Percentiles rank a stretch among this genome's conserved stretches.
Evolutionary conservation across 805 yeast genomes (phyloP).

Genomic region (Zygoascus tannicola): DNA sequence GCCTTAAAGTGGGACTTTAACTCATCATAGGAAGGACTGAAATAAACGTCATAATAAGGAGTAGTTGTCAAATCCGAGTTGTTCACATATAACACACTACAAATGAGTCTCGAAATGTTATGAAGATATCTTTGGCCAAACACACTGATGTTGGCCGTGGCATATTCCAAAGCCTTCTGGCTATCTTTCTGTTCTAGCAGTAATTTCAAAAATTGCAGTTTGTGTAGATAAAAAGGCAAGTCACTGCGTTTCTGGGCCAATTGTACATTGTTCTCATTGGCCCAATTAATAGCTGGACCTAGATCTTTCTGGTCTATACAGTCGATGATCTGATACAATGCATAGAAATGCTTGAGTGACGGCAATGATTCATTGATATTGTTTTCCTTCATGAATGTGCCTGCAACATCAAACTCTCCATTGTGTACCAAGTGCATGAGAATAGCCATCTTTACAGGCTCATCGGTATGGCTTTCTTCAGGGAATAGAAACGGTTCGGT

Average conservation of each 20-base stretch:
- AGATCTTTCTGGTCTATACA: conserved; percentile 32
- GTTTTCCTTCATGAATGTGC: conserved; percentile 25
- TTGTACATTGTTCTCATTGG: conserved; percentile 20
- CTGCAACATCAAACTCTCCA: conserved; percentile 35
- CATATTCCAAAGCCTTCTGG: conserved; percentile 31
- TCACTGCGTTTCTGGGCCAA: conserved; percentile 33
- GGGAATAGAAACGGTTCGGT: conserved; percentile 10
- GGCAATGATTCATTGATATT: conserved; percentile 26
- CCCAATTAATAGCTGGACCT: conserved; percentile 44
- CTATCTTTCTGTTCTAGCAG: conserved; percentile 20
- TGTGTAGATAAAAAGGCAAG: conserved; percentile 38
- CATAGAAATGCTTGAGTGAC: conserved; percentile 31
- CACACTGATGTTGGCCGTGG: conserved; percentile 32
- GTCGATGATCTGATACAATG: conserved; percentile 36
- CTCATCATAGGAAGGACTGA: conserved; percentile 26
- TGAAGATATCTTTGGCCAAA: conserved; percentile 35
- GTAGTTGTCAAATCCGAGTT: conserved; percentile 8
- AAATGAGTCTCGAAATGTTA: conserved; percentile 37
- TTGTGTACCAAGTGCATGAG: conserved; percentile 39
- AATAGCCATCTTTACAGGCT: conserved; percentile 33
- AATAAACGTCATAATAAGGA: conserved; percentile 14
- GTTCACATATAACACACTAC: conserved; percentile 28
- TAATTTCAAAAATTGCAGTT: conserved; percentile 32
- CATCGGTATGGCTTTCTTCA: conserved; percentile 5
- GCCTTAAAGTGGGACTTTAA: conserved; percentile 33